phyloP scores from a whole-genome alignment of 1,139 yeast species.

The Lodderomyces margitis region DNA sequence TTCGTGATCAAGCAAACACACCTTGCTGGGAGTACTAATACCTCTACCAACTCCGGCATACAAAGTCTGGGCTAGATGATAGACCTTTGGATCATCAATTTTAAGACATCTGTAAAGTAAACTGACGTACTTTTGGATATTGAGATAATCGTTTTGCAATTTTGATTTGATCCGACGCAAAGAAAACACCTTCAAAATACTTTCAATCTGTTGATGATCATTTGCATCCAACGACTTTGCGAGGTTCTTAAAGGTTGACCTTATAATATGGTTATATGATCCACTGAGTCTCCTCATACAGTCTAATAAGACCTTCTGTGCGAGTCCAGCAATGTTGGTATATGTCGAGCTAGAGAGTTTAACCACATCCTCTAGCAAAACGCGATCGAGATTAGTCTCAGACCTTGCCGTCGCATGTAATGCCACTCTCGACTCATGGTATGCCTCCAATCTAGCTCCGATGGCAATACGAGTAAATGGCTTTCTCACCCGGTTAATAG shows the following conservation, averaged over 20 bases:
- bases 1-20: conserved; percentile 51
- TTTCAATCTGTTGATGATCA: conserved; percentile 62
- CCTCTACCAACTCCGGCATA: conserved; percentile 46
- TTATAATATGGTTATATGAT: conserved; percentile 56
- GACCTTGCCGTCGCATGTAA: conserved; percentile 75
- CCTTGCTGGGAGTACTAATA: conserved; percentile 57
- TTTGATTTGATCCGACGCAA: conserved; percentile 54
- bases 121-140: conserved; percentile 45
- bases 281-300: conserved; percentile 75
- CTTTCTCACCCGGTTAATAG: conserved; percentile 50
- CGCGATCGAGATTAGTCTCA: conserved; percentile 65
- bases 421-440: conserved; percentile 72
- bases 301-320: conserved; percentile 67
- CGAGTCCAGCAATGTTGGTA: conserved; percentile 64
- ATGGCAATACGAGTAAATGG: conserved; percentile 79
- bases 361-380: conserved; percentile 68
- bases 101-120: conserved; percentile 57
- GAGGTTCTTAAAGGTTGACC: conserved; percentile 48
- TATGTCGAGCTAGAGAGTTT: conserved; percentile 69
- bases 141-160: conserved; percentile 56
- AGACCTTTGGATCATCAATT: conserved; percentile 57
- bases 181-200: conserved; percentile 60
- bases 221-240: conserved; percentile 47
- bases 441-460: conserved; percentile 73
- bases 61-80: conserved; percentile 49